phyloP scores from a whole-genome alignment of 164 flowering plant species.

The Nelumbo lutea region DNA sequence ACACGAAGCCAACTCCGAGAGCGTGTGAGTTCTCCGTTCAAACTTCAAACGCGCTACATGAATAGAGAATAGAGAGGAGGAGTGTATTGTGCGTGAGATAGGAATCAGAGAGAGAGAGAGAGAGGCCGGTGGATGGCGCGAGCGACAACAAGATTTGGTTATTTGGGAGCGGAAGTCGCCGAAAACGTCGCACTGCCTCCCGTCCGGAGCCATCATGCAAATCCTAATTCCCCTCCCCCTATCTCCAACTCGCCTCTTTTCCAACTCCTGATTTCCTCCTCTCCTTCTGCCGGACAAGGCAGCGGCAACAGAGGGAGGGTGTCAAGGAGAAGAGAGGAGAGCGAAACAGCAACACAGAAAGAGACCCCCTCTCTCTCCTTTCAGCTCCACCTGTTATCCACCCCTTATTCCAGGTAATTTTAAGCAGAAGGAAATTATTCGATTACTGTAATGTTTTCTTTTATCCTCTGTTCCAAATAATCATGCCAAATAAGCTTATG shows the following conservation, averaged over 20 bases:
- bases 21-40: no score
- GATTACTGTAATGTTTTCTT: neutral
- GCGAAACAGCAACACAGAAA: neutral
- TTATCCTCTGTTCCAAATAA: neutral
- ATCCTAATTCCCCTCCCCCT: neutral
- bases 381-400: neutral
- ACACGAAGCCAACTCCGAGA: no score
- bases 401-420: neutral
- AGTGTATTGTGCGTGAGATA: no score
- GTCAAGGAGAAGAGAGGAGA: neutral
- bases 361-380: no score
- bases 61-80: no score
- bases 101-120: neutral
- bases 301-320: neutral
- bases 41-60: no score
- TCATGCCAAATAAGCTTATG: neutral
- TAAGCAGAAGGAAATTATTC: neutral
- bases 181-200: conserved; percentile 3
- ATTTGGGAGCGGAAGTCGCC: conserved; percentile 1
- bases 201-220: neutral
- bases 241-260: neutral
- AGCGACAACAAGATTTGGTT: neutral
- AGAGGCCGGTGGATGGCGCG: neutral
- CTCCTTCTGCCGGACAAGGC: neutral
- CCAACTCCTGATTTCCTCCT: neutral